Percentiles rank a stretch among this genome's conserved stretches.
phyloP scores from a whole-genome alignment of 2,329 filamentous ascomycete genomes.

The Cucurbitaria berberidis region DNA sequence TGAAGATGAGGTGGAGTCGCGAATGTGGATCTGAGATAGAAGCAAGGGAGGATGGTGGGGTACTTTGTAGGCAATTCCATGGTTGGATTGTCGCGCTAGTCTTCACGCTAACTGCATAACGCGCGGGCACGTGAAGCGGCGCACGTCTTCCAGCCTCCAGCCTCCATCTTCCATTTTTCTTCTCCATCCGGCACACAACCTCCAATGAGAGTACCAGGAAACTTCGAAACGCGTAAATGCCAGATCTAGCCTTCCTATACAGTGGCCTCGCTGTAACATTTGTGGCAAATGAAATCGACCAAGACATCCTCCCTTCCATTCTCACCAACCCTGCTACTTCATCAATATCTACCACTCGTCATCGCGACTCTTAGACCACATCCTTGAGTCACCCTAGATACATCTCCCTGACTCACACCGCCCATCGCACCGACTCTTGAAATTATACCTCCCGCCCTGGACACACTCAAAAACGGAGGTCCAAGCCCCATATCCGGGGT shows the following conservation, averaged over 20 bases:
- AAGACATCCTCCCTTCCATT: background rate
- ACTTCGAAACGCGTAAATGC: background rate
- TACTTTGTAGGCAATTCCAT: too few species aligned
- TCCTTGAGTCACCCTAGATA: background rate
- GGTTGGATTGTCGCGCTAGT: background rate
- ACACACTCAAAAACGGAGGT: constrained; percentile 23
- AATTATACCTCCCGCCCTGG: constrained; percentile 9
- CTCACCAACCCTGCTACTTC: background rate
- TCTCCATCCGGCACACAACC: background rate
- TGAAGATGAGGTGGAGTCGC: background rate
- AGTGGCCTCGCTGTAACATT: background rate
- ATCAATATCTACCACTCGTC: background rate
- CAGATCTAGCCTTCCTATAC: background rate
- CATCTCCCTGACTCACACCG: constrained; percentile 11
- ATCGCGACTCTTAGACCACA: background rate
- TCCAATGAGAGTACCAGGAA: background rate
- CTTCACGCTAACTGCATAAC: background rate
- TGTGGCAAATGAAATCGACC: background rate
- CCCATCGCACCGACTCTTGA: constrained; percentile 11
- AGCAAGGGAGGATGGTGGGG: background rate
- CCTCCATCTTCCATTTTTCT: background rate
- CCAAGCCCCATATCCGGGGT: constrained; percentile 17
- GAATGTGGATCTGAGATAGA: background rate
- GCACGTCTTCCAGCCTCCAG: background rate
- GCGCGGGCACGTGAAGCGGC: constrained; percentile 5